phyloP scores from a whole-genome alignment of 78 protist species.

The Bodo saltans region DNA sequence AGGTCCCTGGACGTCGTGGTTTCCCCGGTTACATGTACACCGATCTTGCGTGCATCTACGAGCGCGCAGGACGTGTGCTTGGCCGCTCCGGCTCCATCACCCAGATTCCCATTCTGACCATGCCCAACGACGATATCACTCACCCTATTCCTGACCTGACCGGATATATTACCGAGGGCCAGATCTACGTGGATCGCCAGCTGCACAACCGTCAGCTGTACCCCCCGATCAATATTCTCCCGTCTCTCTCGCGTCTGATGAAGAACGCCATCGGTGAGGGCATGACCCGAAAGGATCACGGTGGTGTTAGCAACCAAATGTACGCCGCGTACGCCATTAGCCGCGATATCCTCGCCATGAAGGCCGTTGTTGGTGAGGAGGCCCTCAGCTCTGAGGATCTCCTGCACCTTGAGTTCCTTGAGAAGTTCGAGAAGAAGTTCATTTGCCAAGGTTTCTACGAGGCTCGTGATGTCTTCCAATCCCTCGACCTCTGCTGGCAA shows the following conservation, averaged over 20 bases:
- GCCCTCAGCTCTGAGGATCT: slow-evolving; percentile 93
- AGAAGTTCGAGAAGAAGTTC: slow-evolving; percentile 92
- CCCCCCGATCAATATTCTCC: slow-evolving; percentile 99
- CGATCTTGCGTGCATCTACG: slow-evolving; percentile 98
- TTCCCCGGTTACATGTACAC: slow-evolving; percentile 99
- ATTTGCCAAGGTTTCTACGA: slow-evolving; percentile 83
- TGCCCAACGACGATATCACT: slow-evolving; percentile 99
- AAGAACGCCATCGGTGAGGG: slow-evolving; percentile 91
- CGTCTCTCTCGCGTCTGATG: slow-evolving; percentile 99
- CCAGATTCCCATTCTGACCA: slow-evolving; percentile 98
- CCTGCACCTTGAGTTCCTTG: slow-evolving; percentile 93
- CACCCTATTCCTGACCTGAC: slow-evolving; percentile 99
- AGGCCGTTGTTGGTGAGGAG: slow-evolving; percentile 99
- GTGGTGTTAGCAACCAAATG: slow-evolving; percentile 96
- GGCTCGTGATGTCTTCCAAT: slow-evolving; percentile 79
- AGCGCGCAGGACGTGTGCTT: slow-evolving; percentile 99
- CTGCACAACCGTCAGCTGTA: slow-evolving; percentile 92
- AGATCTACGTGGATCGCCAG: slow-evolving; percentile 96
- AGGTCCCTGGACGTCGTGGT: slow-evolving; percentile 97
- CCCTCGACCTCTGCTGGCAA: slow-evolving; percentile 97
- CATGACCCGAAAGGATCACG: slow-evolving; percentile 97
- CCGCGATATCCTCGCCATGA: slow-evolving; percentile 95
- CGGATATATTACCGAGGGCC: slow-evolving; percentile 99
- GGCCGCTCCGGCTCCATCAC: slow-evolving; percentile 98
- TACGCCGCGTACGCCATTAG: slow-evolving; percentile 99